These are phyloP conservation scores for Zygotorulaspora sp. DNA, from an alignment of 805 yeast species.

Conservation along the genomic window DNA sequence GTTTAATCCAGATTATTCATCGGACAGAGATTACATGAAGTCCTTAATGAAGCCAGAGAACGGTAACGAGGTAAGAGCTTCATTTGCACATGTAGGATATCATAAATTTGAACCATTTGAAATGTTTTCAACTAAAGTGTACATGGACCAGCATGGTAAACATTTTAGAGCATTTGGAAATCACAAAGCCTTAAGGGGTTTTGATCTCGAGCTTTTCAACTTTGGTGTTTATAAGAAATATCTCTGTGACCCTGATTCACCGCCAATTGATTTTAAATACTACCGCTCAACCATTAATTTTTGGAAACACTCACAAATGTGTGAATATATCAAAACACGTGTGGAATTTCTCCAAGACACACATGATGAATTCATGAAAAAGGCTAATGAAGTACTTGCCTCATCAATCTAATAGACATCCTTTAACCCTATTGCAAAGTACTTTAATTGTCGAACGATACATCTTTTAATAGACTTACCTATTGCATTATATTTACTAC, in stretches of 20 bases:
- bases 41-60: conserved; percentile 13
- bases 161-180: conserved; percentile 26
- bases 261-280: conserved; percentile 15
- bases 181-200: conserved; percentile 12
- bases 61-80: conserved; percentile 18
- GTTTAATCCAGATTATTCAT: conserved; percentile 17
- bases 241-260: conserved; percentile 14
- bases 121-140: conserved; percentile 19
- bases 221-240: conserved; percentile 16
- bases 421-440: background rate
- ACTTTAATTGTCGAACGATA: no score
- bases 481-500: background rate
- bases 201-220: conserved; percentile 29
- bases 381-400: background rate
- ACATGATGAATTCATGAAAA: conserved; percentile 3
- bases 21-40: conserved; percentile 14
- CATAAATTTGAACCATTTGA: conserved; percentile 37
- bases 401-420: background rate
- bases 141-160: conserved; percentile 17
- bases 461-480: no score
- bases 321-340: conserved; percentile 20
- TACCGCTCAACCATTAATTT: conserved; percentile 12
- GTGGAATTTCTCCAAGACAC: conserved; percentile 14
- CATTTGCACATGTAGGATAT: conserved; percentile 39
- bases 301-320: conserved; percentile 21